These are phyloP conservation scores for Vigna hirtella DNA, from an alignment of 306 rosid species.

Conservation along the genomic window DNA sequence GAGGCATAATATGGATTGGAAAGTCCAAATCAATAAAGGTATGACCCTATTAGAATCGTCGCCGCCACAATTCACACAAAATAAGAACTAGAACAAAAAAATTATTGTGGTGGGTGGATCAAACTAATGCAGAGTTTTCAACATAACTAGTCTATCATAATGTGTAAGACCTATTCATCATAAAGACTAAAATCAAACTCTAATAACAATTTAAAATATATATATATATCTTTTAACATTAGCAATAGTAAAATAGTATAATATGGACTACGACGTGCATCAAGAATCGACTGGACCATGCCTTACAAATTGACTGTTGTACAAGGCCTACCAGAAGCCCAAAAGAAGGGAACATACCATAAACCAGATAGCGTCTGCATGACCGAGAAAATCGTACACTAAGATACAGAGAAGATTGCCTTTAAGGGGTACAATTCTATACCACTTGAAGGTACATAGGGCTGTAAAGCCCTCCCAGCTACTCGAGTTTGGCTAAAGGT, in stretches of 20 bases:
- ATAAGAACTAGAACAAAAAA: neutral
- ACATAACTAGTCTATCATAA: conserved; percentile 29
- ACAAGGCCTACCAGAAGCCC: conserved; percentile 31
- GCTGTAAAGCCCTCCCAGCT: neutral
- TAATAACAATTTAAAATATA: neutral
- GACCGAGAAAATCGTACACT: neutral
- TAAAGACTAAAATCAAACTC: neutral
- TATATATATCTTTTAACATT: neutral
- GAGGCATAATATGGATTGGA: neutral
- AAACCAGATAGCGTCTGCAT: neutral
- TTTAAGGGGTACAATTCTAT: conserved; percentile 18
- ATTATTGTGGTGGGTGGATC: conserved; percentile 5
- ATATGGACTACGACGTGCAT: conserved; percentile 19
- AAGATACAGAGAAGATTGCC: conserved; percentile 9
- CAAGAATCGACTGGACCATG: conserved; percentile 37
- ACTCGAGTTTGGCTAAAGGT: conserved; percentile 7
- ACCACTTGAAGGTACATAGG: conserved; percentile 16
- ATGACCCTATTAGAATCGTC: neutral
- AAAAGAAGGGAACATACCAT: neutral
- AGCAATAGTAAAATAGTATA: neutral
- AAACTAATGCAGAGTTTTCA: conserved; percentile 35
- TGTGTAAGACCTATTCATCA: neutral
- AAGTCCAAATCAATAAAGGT: conserved; percentile 2
- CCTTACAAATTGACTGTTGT: conserved; percentile 35
- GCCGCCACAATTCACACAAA: neutral